A percentile compares a stretch with the other conserved stretches of the same genome.
Conservation (phyloP, 2,329 filamentous ascomycete genomes). For the Boeremia lycopersici region DNA sequence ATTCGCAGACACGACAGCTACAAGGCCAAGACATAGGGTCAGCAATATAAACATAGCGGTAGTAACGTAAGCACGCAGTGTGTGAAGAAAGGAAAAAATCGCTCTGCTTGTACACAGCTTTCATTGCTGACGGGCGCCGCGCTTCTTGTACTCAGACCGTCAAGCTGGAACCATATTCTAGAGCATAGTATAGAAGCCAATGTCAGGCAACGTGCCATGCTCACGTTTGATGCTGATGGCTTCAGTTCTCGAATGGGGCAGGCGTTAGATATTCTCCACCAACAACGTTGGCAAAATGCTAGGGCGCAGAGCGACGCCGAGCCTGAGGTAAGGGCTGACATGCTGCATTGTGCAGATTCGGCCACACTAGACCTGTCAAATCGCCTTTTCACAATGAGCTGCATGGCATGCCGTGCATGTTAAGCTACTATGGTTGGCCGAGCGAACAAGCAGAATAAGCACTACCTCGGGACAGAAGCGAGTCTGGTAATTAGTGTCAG, state of each 20-base stretch:
- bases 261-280: background rate
- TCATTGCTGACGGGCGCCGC: constrained; percentile 4
- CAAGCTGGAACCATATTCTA: background rate
- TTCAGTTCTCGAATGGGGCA: background rate
- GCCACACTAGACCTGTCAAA: constrained; percentile 1
- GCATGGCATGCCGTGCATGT: background rate
- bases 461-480: constrained; percentile 4
- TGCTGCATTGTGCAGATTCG: constrained; percentile 3
- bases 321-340: background rate
- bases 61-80: background rate
- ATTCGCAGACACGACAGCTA: constrained; percentile 12
- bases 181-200: background rate
- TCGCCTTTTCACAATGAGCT: background rate
- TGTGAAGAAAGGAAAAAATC: background rate
- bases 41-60: constrained; percentile 21
- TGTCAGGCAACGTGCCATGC: background rate
- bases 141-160: constrained; percentile 9
- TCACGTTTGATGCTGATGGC: background rate
- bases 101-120: background rate
- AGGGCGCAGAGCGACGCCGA: background rate
- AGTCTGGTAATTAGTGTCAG: constrained; percentile 5
- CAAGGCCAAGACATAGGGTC: constrained; percentile 15
- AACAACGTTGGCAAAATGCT: background rate
- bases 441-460: background rate
- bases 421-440: background rate